Base-by-base conservation (phyloP, 495 filamentous ascomycete genomes). In the Penicillium goetzii region DNA sequence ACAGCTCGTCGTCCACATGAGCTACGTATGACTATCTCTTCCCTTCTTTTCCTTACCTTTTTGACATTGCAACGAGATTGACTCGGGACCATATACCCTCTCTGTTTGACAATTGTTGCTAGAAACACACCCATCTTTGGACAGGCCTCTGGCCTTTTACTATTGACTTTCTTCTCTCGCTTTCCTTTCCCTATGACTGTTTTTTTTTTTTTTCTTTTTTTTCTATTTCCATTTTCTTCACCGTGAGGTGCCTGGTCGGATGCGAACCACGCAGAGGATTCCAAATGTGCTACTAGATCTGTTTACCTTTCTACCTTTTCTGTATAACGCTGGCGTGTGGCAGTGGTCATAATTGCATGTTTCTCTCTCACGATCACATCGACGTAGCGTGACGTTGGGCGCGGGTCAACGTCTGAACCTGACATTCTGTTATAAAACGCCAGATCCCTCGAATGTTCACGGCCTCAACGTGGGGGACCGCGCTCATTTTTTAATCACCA, bases 321-420 rank as follows among this genome's bases (percentile, higher is more conserved):
- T 65, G 57, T 67, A 65, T 61, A 62, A 66, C 49, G 65, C 59
- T 36, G 58, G 50, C 41, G 52, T 36, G 56, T 21, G 34, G 25
- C 56, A 45, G 66, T 58, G 68, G 67, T 77, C 70, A 76, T 76
- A 50, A 73, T 74, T 75, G 68, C 73, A 72, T 73, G 58, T 56
- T 49, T 40, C n/a, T 40, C 53, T 62, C 58, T 64, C 64, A 65
- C 59, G 65, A 72, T 74, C 72, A 77, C 66, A 71, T 64, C 70
- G 69, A 76, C 71, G 74, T 75, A 76, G 71, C 56, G 63, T 67
- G 62, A 73, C 64, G 62, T 57, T 58, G 52, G 33, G 21, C 28
- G 30, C 30, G 32, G 23, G 52, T 55, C 52, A 55, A 38, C 52
- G 30, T 33, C 28, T 57, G 21, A 57, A 21, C 12, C 34, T 40